Base-by-base conservation (phyloP, 31 red algal species). In the Endocladia muricata region DNA sequence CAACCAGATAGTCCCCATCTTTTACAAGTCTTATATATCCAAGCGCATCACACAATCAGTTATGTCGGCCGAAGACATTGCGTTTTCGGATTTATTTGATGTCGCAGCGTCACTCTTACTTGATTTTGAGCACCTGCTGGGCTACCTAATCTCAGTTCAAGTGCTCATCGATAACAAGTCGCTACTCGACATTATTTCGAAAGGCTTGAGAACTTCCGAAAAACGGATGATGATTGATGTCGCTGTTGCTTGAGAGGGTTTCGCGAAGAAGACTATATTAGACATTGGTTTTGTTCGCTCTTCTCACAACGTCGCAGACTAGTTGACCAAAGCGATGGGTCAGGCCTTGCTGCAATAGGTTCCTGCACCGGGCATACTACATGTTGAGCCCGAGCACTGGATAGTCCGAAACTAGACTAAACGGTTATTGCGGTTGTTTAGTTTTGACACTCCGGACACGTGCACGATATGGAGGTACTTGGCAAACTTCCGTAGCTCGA, bases 11-110 rank as follows among this genome's bases (percentile, higher is more conserved):
- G 0, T 75, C 34, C 74, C 57, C 9, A 64, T 78, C 15, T 26
- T 34, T 26, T 78, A 64, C 0, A 39, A 38, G 17, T 78, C 74
- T 17, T 78, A 51, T 33, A 78, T 64, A 28, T 32, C 3, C 3
- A 66, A 4, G 3, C 61, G 61, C 6, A 15, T 33, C 4, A 33
- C 25, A 2, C 3, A 34, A 2, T 33, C 61, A 2, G 61, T 34
- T 32, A 32, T 66, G 29, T 28, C 61, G 21, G 61, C 5, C 4
- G 61, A 66, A 4, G 2, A 37, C 15, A 66, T 66, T 34, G 61
- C 61, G 38, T 33, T 66, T 34, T 37, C 31, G 31, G 61, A 66
- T 66, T 34, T 66, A 2, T 66, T 66, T 34, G 25, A 66, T 33
- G 25, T 66, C 15, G 61, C 61, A 66, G 3, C 2, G 4, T 6